Evolutionary conservation across 2,329 filamentous ascomycete genomes (phyloP), one percentile per base, ranked within the genome.

Genomic region (Exophiala viscosa): DNA sequence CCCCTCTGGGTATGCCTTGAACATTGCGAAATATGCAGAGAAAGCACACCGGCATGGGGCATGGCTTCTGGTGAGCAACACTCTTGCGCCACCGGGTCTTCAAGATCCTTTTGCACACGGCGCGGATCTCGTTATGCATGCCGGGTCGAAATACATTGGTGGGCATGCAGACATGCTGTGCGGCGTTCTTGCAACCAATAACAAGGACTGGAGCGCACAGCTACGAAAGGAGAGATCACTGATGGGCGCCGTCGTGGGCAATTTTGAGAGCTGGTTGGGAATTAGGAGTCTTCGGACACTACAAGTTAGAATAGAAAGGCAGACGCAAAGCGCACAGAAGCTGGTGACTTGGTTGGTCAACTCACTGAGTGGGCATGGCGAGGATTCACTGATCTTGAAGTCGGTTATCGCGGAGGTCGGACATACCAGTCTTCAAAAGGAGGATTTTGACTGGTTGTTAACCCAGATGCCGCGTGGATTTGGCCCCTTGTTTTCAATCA

Each of bases 81-180:
- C 93, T 0, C 96, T 99, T 71, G 93, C 84, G 2, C 93, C 93
- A 36, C 93, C 93, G 31, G 88, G 88, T 23, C 75, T 99, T 53
- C 86, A 90, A 67, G 88, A 96, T 64, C 91, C 93, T 0, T 93
- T 97, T 64, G 66, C 69, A 23, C 86, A 81, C 68, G 92, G 90
- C 42, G 90, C 87, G 23, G 92, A 97, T 70, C 71, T 91, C 1
- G 82, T 96, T 31, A 87, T 97, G 88, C 93, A 99, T 72, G 87
- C 82, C 45, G 93, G 90, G 3, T 96, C 91, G n/a, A 99, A 97
- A 77, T 99, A 97, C 71, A 83, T 99, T 60, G 93, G 93, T 15
- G 93, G 93, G 0, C 93, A 99, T 73, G 92, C 86, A 60, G 93
- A 99, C 71, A 79, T 97, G 79, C 81, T 97, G 5, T 95, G 88